Conservation (phyloP, 306 rosid genomes). For the Dalbergia cochinchinensis region DNA sequence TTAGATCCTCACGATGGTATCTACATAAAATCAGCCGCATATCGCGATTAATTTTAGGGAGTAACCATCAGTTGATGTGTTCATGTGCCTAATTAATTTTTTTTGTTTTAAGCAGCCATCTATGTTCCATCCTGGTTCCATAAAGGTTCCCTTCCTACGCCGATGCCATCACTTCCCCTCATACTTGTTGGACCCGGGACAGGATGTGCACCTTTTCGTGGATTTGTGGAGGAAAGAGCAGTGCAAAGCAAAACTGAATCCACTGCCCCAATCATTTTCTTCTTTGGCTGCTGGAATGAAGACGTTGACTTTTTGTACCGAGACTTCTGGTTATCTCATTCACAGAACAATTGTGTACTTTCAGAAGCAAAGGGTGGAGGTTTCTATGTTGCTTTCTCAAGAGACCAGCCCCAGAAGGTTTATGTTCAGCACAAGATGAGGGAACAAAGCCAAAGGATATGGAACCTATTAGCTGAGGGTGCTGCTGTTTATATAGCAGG, state of each 20-base stretch:
- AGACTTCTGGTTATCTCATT: slow-evolving; percentile 79
- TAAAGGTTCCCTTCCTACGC: slow-evolving; percentile 86
- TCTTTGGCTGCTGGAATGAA: slow-evolving; percentile 86
- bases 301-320: slow-evolving; percentile 75
- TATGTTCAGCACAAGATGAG: slow-evolving; percentile 92
- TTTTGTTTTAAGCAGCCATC: slow-evolving; percentile 56
- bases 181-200: slow-evolving; percentile 95
- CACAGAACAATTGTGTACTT: slow-evolving; percentile 68
- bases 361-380: slow-evolving; percentile 89
- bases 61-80: slow-evolving; percentile 1
- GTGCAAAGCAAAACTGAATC: slow-evolving; percentile 57
- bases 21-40: slow-evolving; percentile 7
- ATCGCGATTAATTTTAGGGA: slow-evolving; percentile 12
- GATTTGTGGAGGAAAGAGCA: slow-evolving; percentile 87
- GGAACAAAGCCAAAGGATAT: slow-evolving; percentile 71
- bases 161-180: slow-evolving; percentile 82
- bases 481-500: slow-evolving; percentile 90
- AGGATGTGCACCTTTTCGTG: slow-evolving; percentile 91
- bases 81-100: slow-evolving; percentile 32
- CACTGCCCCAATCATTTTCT: slow-evolving; percentile 80
- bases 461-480: slow-evolving; percentile 77
- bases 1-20: slow-evolving; percentile 74
- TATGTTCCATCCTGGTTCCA: slow-evolving; percentile 76
- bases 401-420: slow-evolving; percentile 83
- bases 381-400: slow-evolving; percentile 84